A percentile compares a stretch with the other conserved stretches of the same genome.
phyloP scores from a whole-genome alignment of 768 basidiomycete genomes.

The Tulasnella sp. region DNA sequence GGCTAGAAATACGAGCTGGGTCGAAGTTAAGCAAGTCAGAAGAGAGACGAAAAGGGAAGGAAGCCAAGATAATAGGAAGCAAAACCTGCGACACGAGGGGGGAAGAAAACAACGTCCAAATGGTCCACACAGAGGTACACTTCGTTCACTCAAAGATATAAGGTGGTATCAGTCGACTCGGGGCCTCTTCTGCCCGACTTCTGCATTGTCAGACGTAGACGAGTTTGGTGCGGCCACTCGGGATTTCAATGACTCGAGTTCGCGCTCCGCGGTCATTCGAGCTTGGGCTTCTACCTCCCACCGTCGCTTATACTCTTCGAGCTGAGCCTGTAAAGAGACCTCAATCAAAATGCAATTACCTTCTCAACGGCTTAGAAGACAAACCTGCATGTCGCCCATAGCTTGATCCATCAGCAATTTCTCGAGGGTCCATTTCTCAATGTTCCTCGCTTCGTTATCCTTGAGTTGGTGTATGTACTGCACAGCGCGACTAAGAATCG shows the following conservation, averaged over 20 bases:
- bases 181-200: slow-evolving; percentile 1
- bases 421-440: slow-evolving; percentile 89
- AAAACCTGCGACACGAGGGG: no score
- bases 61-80: no score
- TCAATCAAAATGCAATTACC: not conserved
- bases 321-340: slow-evolving; percentile 48
- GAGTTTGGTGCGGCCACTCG: not conserved
- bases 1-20: no score
- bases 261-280: slow-evolving; percentile 4
- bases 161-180: not conserved
- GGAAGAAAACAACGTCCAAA: no score
- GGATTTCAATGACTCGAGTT: slow-evolving; percentile 10
- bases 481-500: slow-evolving; percentile 76
- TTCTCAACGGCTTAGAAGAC: not conserved
- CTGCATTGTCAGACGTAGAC: not conserved
- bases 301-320: slow-evolving; percentile 67
- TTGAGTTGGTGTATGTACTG: slow-evolving; percentile 87
- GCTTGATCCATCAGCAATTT: slow-evolving; percentile 83
- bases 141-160: no score
- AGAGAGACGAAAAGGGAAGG: no score
- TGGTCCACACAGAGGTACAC: no score
- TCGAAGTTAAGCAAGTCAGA: no score
- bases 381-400: slow-evolving; percentile 20
- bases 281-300: slow-evolving; percentile 61
- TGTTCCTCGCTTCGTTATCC: slow-evolving; percentile 80